phyloP scores from a whole-genome alignment of 768 basidiomycete genomes.

The Agaricus subrufescens region DNA sequence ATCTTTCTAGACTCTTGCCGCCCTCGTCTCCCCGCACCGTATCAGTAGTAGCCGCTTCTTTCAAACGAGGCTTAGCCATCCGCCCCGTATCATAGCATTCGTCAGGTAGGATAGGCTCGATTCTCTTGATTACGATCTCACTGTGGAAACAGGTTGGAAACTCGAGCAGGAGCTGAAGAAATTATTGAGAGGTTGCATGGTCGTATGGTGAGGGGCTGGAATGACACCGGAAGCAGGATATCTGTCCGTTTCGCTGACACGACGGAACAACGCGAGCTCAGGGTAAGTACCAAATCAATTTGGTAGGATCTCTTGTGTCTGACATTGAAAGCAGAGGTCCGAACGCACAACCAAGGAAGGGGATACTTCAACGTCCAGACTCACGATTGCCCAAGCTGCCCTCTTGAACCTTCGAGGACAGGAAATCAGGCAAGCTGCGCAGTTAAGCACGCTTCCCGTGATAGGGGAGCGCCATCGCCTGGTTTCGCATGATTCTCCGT shows the following conservation, averaged over 20 bases:
- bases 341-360: conserved; percentile 60
- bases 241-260: conserved; percentile 80
- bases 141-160: conserved; percentile 51
- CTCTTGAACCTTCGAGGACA: conserved; percentile 72
- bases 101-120: conserved; percentile 48
- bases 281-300: conserved; percentile 41
- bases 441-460: neutral
- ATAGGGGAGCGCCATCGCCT: conserved; percentile 5
- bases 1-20: conserved; percentile 48
- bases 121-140: neutral
- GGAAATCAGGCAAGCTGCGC: conserved; percentile 31
- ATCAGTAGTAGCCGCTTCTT: conserved; percentile 79
- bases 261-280: conserved; percentile 68
- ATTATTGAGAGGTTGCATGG: conserved; percentile 76
- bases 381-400: conserved; percentile 77
- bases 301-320: neutral
- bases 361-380: conserved; percentile 55
- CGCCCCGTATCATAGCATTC: conserved; percentile 78
- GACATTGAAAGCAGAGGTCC: conserved; percentile 38
- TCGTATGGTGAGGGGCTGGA: conserved; percentile 74
- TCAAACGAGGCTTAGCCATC: conserved; percentile 70
- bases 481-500: neutral
- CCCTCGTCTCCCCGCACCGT: conserved; percentile 62
- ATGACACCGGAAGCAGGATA: conserved; percentile 71
- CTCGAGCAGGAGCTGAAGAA: conserved; percentile 68